A percentile compares a stretch with the other conserved stretches of the same genome.
phyloP scores from a whole-genome alignment of 371 early-diverging fungal genomes.

The Batkoa obscura region DNA sequence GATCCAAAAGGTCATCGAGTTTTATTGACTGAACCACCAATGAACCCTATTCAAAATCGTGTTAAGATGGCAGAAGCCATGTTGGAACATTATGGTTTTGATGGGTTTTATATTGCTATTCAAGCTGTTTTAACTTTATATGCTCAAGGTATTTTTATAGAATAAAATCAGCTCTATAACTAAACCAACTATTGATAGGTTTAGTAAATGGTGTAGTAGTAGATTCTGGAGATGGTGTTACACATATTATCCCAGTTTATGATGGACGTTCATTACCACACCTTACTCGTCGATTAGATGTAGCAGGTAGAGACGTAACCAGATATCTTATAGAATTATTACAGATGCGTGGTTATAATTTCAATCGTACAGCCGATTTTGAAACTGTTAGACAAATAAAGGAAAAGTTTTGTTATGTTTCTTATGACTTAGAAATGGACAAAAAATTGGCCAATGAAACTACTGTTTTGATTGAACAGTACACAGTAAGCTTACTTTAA shows the following conservation, averaged over 20 bases:
- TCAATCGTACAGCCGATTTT: constrained; percentile 94
- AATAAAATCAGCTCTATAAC: neutral
- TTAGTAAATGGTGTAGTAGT: constrained; percentile 91
- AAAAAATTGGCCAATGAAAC: constrained; percentile 90
- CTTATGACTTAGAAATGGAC: constrained; percentile 86
- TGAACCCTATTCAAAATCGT: constrained; percentile 84
- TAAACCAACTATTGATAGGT: constrained; percentile 21
- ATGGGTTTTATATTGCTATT: constrained; percentile 83
- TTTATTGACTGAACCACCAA: constrained; percentile 87
- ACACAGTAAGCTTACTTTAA: constrained; percentile 37
- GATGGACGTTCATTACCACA: constrained; percentile 88
- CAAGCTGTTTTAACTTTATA: constrained; percentile 95
- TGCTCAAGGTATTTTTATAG: constrained; percentile 58
- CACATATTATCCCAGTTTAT: constrained; percentile 94
- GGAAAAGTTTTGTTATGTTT: constrained; percentile 93
- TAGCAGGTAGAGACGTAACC: constrained; percentile 94
- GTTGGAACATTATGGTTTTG: constrained; percentile 91
- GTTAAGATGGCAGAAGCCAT: constrained; percentile 85
- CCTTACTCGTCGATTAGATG: constrained; percentile 76
- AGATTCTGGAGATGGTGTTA: constrained; percentile 95
- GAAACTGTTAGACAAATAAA: constrained; percentile 93
- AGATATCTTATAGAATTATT: constrained; percentile 86
- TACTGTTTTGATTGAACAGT: constrained; percentile 84
- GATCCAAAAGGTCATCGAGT: constrained; percentile 78
- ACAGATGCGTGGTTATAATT: constrained; percentile 83